Evolutionary conservation across 257 asterid genomes (phyloP).

Genomic region (Ophiorrhiza pumila): DNA sequence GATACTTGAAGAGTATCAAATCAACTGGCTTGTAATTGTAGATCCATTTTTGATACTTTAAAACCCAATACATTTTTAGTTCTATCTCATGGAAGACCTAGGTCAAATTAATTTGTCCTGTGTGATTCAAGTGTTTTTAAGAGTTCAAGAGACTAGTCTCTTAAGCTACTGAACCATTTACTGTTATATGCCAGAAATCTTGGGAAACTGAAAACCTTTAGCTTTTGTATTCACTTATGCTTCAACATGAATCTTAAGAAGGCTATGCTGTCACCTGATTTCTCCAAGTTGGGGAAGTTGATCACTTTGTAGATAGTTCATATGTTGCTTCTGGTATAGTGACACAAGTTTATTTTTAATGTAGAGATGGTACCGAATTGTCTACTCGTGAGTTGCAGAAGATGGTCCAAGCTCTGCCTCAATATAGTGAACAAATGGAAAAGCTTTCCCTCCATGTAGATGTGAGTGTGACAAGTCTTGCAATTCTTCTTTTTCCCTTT

Average conservation of each 20-base stretch:
- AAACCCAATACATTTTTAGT: not conserved
- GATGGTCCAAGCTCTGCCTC: slow-evolving; percentile 99
- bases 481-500: not conserved
- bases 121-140: not conserved
- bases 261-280: not conserved
- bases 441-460: slow-evolving; percentile 99
- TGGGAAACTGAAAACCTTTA: not conserved
- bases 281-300: not conserved
- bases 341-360: slow-evolving; percentile 21
- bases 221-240: not conserved
- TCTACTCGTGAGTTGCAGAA: slow-evolving; percentile 97
- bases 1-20: not conserved
- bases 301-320: not conserved
- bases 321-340: not conserved
- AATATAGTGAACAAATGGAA: slow-evolving; percentile 97
- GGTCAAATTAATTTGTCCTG: not conserved
- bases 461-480: slow-evolving; percentile 51
- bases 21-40: not conserved
- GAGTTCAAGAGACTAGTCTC: not conserved
- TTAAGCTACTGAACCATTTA: not conserved
- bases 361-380: slow-evolving; percentile 75
- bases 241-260: not conserved
- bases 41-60: not conserved
- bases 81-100: not conserved
- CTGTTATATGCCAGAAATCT: not conserved